Percentiles rank a stretch among this genome's conserved stretches.
phyloP scores from a whole-genome alignment of 768 basidiomycete genomes.

The Tylopilus vinaceipallidus region DNA sequence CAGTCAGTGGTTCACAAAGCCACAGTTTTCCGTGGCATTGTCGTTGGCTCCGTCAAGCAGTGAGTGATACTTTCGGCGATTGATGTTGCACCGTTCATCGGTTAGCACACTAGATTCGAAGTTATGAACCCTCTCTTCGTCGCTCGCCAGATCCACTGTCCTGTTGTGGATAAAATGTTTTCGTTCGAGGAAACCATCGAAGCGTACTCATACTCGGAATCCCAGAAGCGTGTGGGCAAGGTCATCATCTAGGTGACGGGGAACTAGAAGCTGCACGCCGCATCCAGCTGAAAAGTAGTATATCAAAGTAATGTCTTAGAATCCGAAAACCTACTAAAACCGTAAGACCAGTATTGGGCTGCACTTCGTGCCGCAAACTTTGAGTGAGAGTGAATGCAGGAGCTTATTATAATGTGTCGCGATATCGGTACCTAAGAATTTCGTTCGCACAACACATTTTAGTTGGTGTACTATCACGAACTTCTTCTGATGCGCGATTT shows the following conservation, averaged over 20 bases:
- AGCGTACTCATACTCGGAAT: constrained; percentile 53
- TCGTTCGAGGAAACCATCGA: constrained; percentile 49
- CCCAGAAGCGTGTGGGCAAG: constrained; percentile 61
- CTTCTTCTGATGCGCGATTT: too few relatives aligned
- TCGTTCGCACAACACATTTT: too few relatives aligned
- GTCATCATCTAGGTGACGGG: constrained; percentile 48
- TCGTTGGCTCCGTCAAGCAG: constrained; percentile 59
- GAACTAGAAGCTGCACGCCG: too few relatives aligned
- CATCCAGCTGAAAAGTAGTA: too few relatives aligned
- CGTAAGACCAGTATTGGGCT: too few relatives aligned
- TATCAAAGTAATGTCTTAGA: too few relatives aligned
- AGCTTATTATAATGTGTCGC: too few relatives aligned
- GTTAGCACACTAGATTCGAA: constrained; percentile 46
- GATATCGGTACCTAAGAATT: too few relatives aligned
- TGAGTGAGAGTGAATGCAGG: too few relatives aligned
- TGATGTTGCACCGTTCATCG: neutral
- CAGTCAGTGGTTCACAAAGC: constrained; percentile 41
- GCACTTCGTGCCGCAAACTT: too few relatives aligned
- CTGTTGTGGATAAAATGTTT: constrained; percentile 58
- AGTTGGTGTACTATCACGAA: too few relatives aligned
- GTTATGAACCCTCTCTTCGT: constrained; percentile 50
- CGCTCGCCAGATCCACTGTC: constrained; percentile 44
- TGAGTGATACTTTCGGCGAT: constrained; percentile 28
- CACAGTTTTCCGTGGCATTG: constrained; percentile 48
- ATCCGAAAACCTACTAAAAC: too few relatives aligned